A percentile compares a stretch with the other conserved stretches of the same genome.
Evolutionary conservation across 2,329 filamentous ascomycete genomes (phyloP).

Genomic region (Aspergillus pseudonomiae): DNA sequence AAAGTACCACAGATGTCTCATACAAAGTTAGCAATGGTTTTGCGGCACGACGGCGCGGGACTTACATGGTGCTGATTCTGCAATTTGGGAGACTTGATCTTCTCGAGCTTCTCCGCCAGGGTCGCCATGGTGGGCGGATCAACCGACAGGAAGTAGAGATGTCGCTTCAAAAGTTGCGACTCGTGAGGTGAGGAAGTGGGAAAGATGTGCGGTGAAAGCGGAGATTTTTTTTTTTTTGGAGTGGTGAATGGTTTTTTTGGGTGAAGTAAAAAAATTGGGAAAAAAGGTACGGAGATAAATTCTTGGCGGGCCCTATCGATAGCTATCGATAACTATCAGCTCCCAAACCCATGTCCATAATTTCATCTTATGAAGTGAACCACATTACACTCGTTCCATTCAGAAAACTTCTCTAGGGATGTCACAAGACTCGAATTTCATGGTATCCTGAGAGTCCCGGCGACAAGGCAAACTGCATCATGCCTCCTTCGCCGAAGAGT

Average conservation of each 20-base stretch:
- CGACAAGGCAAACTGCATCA: neutral
- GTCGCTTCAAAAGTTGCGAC: slow-evolving; percentile 17
- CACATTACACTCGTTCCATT: neutral
- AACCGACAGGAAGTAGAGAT: slow-evolving; percentile 31
- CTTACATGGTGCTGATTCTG: slow-evolving; percentile 90
- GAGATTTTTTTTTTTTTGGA: slow-evolving; percentile 29
- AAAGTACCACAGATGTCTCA: slow-evolving; percentile 71
- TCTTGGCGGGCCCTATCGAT: slow-evolving; percentile 26
- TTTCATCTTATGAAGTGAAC: neutral
- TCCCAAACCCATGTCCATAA: neutral
- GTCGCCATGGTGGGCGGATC: slow-evolving; percentile 53
- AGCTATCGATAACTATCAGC: slow-evolving; percentile 15
- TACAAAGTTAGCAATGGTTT: slow-evolving; percentile 14
- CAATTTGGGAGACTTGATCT: slow-evolving; percentile 94
- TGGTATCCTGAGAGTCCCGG: neutral
- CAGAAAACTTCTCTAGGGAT: neutral
- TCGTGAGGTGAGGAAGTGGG: slow-evolving; percentile 28
- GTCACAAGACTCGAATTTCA: neutral
- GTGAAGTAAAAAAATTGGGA: slow-evolving; percentile 20
- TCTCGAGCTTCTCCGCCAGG: slow-evolving; percentile 90
- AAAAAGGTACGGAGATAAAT: slow-evolving; percentile 34
- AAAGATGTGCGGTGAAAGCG: slow-evolving; percentile 30
- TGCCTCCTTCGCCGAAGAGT: neutral
- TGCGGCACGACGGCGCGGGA: neutral
- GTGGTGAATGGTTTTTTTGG: slow-evolving; percentile 23